A percentile compares a stretch with the other conserved stretches of the same genome.
phyloP scores from a whole-genome alignment of 2,329 filamentous ascomycete genomes.

The Aspergillus eucalypticola region DNA sequence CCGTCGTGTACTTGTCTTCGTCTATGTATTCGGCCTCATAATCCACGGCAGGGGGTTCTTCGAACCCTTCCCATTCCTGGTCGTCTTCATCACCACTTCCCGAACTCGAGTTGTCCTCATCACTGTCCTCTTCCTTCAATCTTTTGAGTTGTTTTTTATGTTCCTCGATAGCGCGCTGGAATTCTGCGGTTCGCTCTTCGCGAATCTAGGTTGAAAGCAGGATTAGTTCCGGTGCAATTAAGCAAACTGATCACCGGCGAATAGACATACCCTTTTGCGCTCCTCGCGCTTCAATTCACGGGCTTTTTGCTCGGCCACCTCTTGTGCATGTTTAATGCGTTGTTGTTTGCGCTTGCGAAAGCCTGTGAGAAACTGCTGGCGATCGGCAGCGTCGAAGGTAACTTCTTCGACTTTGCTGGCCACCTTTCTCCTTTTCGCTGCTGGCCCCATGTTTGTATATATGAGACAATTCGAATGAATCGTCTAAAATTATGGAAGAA shows the following conservation, averaged over 20 bases:
- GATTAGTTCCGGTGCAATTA: neutral
- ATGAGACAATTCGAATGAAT: neutral
- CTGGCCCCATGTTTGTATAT: slow-evolving; percentile 52
- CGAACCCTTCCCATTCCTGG: slow-evolving; percentile 67
- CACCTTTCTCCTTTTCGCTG: slow-evolving; percentile 67
- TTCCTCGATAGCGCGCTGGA: slow-evolving; percentile 77
- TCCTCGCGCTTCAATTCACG: slow-evolving; percentile 73
- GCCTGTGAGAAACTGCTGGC: slow-evolving; percentile 86
- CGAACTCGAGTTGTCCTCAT: slow-evolving; percentile 26
- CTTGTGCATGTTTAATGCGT: slow-evolving; percentile 80
- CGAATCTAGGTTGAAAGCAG: slow-evolving; percentile 61
- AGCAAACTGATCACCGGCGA: neutral
- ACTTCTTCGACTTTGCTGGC: slow-evolving; percentile 71
- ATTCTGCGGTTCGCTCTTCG: slow-evolving; percentile 76
- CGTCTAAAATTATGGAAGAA: neutral
- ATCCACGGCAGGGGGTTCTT: slow-evolving; percentile 60
- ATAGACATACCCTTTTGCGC: slow-evolving; percentile 68
- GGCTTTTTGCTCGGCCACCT: slow-evolving; percentile 73
- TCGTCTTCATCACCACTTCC: slow-evolving; percentile 40
- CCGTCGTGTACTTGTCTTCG: slow-evolving; percentile 92
- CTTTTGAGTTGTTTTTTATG: slow-evolving; percentile 71
- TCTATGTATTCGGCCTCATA: slow-evolving; percentile 94
- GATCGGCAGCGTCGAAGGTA: slow-evolving; percentile 75
- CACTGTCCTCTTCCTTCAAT: slow-evolving; percentile 49
- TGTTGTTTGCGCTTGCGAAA: slow-evolving; percentile 95